phyloP scores from a whole-genome alignment of 169 alveolate genomes.

The Sarcocystis neurona region DNA sequence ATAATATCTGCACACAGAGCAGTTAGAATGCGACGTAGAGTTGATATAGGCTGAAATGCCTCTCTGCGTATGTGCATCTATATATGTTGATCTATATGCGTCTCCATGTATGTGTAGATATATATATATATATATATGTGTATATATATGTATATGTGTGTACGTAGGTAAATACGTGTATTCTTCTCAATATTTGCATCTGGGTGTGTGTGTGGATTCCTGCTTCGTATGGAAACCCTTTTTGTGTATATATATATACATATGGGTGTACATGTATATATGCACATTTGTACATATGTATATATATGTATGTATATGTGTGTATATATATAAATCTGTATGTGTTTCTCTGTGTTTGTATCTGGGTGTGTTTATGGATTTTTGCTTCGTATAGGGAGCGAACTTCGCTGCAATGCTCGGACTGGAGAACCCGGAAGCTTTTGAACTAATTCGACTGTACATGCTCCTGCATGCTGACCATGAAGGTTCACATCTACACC shows the following conservation, averaged over 20 bases:
- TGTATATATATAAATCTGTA: neutral
- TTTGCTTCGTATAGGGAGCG: constrained; percentile 20
- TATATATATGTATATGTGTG: neutral
- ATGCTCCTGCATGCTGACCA: constrained; percentile 86
- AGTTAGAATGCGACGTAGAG: neutral
- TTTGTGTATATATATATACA: constrained; percentile 1
- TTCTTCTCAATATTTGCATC: no score
- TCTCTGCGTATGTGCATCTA: neutral
- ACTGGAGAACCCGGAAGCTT: constrained; percentile 65
- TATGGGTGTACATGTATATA: neutral
- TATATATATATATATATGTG: neutral
- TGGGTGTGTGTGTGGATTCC: neutral
- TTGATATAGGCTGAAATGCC: neutral
- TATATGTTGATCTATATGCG: constrained; percentile 10
- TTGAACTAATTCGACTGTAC: constrained; percentile 77
- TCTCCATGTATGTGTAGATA: neutral
- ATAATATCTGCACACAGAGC: no score
- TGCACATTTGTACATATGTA: neutral
- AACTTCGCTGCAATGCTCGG: constrained; percentile 85
- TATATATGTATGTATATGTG: neutral
- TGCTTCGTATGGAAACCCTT: constrained; percentile 17
- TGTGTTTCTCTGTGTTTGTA: neutral
- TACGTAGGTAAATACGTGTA: neutral
- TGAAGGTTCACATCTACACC: constrained; percentile 81
- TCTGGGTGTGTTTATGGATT: neutral